Evolutionary conservation across 495 filamentous ascomycete species (phyloP).

Genomic region (Penicillium pancosmium): DNA sequence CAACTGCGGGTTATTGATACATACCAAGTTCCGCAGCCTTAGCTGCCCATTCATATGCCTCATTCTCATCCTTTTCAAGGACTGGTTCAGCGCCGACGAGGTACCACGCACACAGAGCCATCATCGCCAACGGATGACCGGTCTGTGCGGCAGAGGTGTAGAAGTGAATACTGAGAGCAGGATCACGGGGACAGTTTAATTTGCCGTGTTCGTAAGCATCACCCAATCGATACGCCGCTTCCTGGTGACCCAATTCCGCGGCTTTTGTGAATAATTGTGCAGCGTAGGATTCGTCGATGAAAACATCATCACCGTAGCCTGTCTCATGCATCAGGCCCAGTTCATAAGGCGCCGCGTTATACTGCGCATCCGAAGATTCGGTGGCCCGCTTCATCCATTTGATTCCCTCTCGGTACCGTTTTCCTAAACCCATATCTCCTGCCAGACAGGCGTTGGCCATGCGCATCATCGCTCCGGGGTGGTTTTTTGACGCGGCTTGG

Average conservation of each 20-base stretch:
- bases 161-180: conserved; percentile 93
- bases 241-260: conserved; percentile 84
- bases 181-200: conserved; percentile 83
- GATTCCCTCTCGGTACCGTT: conserved; percentile 86
- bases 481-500: conserved; percentile 85
- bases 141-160: conserved; percentile 89
- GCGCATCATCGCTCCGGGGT: conserved; percentile 92
- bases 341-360: conserved; percentile 91
- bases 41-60: conserved; percentile 95
- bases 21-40: conserved; percentile 82
- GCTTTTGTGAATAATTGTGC: conserved; percentile 94
- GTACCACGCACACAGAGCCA: conserved; percentile 98
- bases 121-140: conserved; percentile 90
- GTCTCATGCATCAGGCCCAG: conserved; percentile 84
- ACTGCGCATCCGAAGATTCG: conserved; percentile 85
- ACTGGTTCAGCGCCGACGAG: conserved; percentile 93
- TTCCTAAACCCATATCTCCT: conserved; percentile 82
- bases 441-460: conserved; percentile 87
- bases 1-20: conserved; percentile 26
- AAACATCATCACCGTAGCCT: conserved; percentile 90
- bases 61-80: conserved; percentile 90
- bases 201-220: conserved; percentile 95
- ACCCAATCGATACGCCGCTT: conserved; percentile 86
- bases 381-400: conserved; percentile 96
- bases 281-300: conserved; percentile 85